Base-by-base conservation (phyloP, 805 yeast species). In the Allodekkera sacchari region DNA sequence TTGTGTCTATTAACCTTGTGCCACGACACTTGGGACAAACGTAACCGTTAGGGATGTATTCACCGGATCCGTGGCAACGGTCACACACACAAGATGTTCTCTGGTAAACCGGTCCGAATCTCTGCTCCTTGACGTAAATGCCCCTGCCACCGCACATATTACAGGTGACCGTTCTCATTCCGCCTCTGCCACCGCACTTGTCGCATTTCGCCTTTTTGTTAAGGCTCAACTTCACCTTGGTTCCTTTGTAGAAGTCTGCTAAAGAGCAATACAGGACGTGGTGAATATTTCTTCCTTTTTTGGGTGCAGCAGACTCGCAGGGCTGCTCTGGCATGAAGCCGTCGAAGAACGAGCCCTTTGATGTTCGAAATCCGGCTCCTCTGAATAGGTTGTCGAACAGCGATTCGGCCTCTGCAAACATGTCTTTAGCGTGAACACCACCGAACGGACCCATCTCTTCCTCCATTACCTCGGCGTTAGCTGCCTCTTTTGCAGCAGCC, bases 191-290 rank as follows among this genome's bases (percentile, higher is more conserved):
- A 9, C 57, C 38, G 45, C 88, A 79, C 1, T 37, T 36, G 1
- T 45, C 34, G 48, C 87, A 79, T 23, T 60, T 47, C 3, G 68
- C 53, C 23, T 63, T 65, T 43, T 68, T 69, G 4, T 71, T 67
- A 9, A 79, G 55, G 30, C 70, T 71, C 17, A 79, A 58, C 51
- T 71, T 77, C 20, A 71, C 52, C 1, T 55, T 55, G 43, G 73
- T 76, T 2, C 88, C 87, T 22, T 47, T 55, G 44, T 71, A 77
- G 37, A 77, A 57, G 32, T 79, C 84, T 5, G 59, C 64, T 30
- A 79, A 51, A 0, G 74, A 48, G 26, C 77, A 72, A 18, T 59
- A 56, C 30, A 76, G 59, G 6, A 64, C 61, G 47, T 79, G 83
- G 35, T 57, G 63, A 31, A 79, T 78, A 39, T 75, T 72, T 14